These are phyloP conservation scores for Albizia julibrissin DNA, from an alignment of 306 rosid genomes.

Conservation along the genomic window DNA sequence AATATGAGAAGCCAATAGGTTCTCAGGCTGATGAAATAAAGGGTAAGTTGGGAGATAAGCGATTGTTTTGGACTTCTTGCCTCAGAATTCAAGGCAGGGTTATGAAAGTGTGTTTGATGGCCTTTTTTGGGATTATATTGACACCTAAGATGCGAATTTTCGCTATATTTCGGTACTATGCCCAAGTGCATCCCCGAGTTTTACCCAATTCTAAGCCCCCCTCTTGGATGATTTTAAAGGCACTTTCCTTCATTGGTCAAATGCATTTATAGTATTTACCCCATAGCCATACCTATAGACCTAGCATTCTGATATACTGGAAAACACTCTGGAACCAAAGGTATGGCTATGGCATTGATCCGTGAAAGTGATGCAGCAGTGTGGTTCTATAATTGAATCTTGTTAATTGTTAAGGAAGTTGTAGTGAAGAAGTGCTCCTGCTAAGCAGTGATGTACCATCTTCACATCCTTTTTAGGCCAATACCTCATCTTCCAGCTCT, in stretches of 20 bases:
- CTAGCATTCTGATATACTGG: not conserved
- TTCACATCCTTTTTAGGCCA: not conserved
- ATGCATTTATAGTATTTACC: not conserved
- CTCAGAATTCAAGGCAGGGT: not conserved
- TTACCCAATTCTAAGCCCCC: not conserved
- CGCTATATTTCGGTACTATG: not conserved
- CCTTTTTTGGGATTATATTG: constrained; percentile 9
- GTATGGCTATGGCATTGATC: not conserved
- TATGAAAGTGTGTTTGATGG: not conserved
- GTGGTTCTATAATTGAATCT: constrained; percentile 1
- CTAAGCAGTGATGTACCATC: not conserved
- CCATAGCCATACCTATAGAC: not conserved
- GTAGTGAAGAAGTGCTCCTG: not conserved
- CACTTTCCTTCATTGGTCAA: not conserved
- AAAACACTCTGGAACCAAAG: not conserved
- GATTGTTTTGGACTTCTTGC: not conserved
- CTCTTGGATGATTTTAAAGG: not conserved
- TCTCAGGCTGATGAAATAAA: not conserved
- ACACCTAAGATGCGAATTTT: not conserved
- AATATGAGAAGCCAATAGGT: not conserved
- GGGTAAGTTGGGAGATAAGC: not conserved
- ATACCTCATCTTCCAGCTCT: not conserved
- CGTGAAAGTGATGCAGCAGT: constrained; percentile 1
- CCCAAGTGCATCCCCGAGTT: not conserved
- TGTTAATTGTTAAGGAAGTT: not conserved